phyloP scores from a whole-genome alignment of 371 early-diverging fungal species.

The Coemansia linderi region DNA sequence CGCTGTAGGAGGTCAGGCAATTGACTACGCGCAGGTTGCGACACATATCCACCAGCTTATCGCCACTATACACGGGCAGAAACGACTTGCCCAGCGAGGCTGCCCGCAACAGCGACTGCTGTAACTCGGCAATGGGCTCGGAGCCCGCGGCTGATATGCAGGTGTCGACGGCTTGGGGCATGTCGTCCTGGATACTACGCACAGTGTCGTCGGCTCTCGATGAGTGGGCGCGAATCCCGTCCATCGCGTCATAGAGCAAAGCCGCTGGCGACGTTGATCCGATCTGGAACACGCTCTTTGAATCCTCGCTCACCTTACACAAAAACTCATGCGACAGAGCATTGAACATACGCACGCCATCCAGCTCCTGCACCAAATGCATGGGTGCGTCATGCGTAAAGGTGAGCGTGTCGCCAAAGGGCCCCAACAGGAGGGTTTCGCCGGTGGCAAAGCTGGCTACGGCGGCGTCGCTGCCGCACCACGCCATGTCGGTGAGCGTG shows the following conservation, averaged over 20 bases:
- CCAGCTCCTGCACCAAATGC: slow-evolving; percentile 83
- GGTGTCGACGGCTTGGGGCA: slow-evolving; percentile 84
- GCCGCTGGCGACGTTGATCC: slow-evolving; percentile 95
- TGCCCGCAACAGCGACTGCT: slow-evolving; percentile 80
- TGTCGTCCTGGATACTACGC: slow-evolving; percentile 75
- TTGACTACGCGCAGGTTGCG: slow-evolving; percentile 84
- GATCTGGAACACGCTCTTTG: slow-evolving; percentile 85
- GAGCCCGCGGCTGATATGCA: slow-evolving; percentile 94
- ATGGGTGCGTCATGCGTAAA: slow-evolving; percentile 79
- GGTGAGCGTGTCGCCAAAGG: slow-evolving; percentile 89
- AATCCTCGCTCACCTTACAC: slow-evolving; percentile 80
- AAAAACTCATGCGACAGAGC: slow-evolving; percentile 81
- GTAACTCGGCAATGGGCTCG: slow-evolving; percentile 75
- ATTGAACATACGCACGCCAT: slow-evolving; percentile 90
- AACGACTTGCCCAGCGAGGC: slow-evolving; percentile 96
- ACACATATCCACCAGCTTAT: slow-evolving; percentile 87
- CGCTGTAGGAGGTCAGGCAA: slow-evolving; percentile 75
- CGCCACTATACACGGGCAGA: slow-evolving; percentile 78
- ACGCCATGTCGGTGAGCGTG: slow-evolving; percentile 77
- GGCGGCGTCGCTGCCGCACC: slow-evolving; percentile 97
- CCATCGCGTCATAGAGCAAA: slow-evolving; percentile 90
- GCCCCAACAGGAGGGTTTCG: slow-evolving; percentile 86
- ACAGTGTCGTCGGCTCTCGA: slow-evolving; percentile 95
- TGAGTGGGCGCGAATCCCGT: slow-evolving; percentile 76
- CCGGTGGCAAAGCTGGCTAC: slow-evolving; percentile 79